Evolutionary conservation across 306 rosid genomes (phyloP).

Genomic region (Gastrolobium bilobum): DNA sequence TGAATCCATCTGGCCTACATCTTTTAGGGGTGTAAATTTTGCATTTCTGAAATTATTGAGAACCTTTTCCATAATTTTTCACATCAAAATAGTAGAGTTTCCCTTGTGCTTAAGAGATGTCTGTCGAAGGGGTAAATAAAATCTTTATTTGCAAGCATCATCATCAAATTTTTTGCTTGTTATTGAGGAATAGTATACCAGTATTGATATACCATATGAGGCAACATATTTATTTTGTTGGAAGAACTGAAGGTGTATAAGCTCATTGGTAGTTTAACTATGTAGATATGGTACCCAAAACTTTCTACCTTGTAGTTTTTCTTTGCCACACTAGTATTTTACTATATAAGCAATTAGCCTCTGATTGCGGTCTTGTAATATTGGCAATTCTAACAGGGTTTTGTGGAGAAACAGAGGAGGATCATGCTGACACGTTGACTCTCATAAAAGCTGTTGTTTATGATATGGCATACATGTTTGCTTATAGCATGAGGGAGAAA

Average conservation of each 20-base stretch:
- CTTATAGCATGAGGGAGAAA: slow-evolving; percentile 99
- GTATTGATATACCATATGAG: slow-evolving; percentile 14
- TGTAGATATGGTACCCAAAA: slow-evolving; percentile 31
- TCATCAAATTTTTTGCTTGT: slow-evolving; percentile 8
- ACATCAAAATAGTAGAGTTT: slow-evolving; percentile 1
- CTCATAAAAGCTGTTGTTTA: slow-evolving; percentile 79
- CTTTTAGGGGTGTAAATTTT: slow-evolving; percentile 5
- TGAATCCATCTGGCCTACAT: slow-evolving; percentile 5
- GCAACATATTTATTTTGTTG: slow-evolving; percentile 34
- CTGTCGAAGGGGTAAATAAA: background rate
- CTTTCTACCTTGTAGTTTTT: slow-evolving; percentile 26
- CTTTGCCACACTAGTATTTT: background rate
- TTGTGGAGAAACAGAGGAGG: slow-evolving; percentile 96
- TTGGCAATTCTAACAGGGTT: slow-evolving; percentile 73
- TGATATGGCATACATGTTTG: slow-evolving; percentile 99
- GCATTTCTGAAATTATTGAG: slow-evolving; percentile 16
- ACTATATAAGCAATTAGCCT: slow-evolving; percentile 25
- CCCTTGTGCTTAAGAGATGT: slow-evolving; percentile 15
- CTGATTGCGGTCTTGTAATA: background rate
- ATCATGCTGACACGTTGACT: slow-evolving; percentile 78
- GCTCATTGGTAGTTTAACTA: slow-evolving; percentile 19
- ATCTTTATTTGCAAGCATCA: background rate
- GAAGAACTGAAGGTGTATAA: slow-evolving; percentile 23
- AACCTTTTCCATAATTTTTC: slow-evolving; percentile 12
- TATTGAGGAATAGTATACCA: slow-evolving; percentile 25